Evolutionary conservation across 768 basidiomycete genomes (phyloP).

Genomic region (Phaeotremella skinneri): DNA sequence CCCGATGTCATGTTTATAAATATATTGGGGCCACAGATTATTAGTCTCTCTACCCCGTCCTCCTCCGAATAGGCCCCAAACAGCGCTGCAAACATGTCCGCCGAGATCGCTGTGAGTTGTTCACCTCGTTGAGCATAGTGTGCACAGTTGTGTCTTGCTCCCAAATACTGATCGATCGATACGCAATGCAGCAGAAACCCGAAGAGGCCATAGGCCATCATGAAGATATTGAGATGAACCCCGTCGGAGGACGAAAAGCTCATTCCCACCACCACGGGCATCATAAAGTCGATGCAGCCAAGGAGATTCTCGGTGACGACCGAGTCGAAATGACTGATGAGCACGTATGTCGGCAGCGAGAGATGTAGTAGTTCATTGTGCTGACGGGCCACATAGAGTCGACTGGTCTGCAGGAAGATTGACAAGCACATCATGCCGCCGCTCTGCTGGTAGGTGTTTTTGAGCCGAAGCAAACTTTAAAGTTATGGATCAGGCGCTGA

Average conservation of each 20-base stretch:
- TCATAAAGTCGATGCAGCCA: background rate
- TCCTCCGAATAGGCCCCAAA: too few species aligned
- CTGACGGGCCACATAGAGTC: background rate
- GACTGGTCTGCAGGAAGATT: background rate
- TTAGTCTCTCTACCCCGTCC: too few species aligned
- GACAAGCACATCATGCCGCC: constrained; percentile 1
- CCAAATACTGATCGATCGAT: too few species aligned
- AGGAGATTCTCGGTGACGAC: background rate
- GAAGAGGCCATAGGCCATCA: background rate
- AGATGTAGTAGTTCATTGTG: background rate
- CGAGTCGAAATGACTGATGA: background rate
- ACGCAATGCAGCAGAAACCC: too few species aligned
- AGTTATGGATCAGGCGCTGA: too few species aligned
- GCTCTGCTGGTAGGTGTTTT: background rate
- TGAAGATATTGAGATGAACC: background rate
- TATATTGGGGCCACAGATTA: too few species aligned
- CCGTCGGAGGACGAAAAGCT: background rate
- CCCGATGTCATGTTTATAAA: too few species aligned
- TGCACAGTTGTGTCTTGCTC: background rate
- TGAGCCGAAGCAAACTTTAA: too few species aligned
- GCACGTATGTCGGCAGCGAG: too few species aligned
- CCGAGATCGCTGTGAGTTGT: too few species aligned
- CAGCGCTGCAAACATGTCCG: too few species aligned
- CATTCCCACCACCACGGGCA: background rate
- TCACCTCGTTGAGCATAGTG: background rate